Base-by-base conservation (phyloP, 495 filamentous ascomycete genomes). In the Xylaria intraflava region DNA sequence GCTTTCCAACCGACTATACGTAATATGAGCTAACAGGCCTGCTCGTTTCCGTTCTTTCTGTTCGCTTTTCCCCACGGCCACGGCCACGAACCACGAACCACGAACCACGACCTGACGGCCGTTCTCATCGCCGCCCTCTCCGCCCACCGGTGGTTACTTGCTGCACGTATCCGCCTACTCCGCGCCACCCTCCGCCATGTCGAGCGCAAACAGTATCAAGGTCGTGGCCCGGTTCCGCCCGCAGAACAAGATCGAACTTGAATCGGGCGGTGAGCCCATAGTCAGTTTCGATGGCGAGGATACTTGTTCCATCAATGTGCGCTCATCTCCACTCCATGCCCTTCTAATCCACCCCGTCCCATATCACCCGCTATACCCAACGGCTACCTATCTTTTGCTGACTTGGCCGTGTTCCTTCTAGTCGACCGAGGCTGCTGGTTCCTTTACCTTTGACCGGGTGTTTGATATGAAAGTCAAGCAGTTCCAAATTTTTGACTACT, bases 171-270 rank as follows among this genome's bases (percentile, higher is more conserved):
- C 67, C 69, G 65, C 50, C 65, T 62, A 62, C 68, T 47, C 52
- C 56, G 60, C 49, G 67, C 58, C 59, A 61, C 60, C 55, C 58
- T 59, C 60, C 71, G 67, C 53, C 61, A 78, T 78, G 75, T 72
- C 74, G 42, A 67, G 69, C 65, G 71, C 72, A 65, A 82, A 80
- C 66, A 81, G 74, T 57, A 81, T 81, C 75, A 80, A 79, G 74
- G 93, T 98, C 65, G 90, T 98, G 69, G 93, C 91, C 72, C 88
- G 93, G 61, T 98, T 98, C 73, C 85, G 93, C 57, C 93, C 93
- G 57, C 92, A 95, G 70, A 98, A 98, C 75, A 90, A 88, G 69
- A 76, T 90, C 59, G 93, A 98, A 73, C 78, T 93, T 60, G 78
- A 85, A 53, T 89, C 85, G 53, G 94, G 93, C 58, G 93, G 94